phyloP scores from a whole-genome alignment of 306 rosid species.

The Inga laurina region DNA sequence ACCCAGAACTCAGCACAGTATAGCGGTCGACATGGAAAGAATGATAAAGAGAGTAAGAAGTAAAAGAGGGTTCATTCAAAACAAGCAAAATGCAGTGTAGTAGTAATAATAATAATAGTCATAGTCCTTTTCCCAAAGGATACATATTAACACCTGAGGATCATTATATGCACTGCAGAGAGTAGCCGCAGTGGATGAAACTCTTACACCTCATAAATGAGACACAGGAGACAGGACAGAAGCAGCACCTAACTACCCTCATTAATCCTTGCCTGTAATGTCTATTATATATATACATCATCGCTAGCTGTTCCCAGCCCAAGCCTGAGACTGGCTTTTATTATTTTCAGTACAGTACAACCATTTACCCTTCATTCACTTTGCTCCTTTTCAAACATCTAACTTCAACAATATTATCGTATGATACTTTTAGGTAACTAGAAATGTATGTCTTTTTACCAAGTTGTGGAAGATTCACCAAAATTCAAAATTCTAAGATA shows the following conservation, averaged over 20 bases:
- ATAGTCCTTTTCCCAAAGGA: constrained; percentile 18
- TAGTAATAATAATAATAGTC: background rate
- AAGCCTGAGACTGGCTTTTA: constrained; percentile 17
- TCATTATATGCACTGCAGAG: background rate
- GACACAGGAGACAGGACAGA: background rate
- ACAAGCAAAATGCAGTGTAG: background rate
- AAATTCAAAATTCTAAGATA: background rate
- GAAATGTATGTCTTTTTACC: background rate
- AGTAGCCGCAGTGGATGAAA: constrained; percentile 17
- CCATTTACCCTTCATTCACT: constrained; percentile 17
- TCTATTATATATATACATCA: background rate
- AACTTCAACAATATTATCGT: background rate
- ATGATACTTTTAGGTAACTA: background rate
- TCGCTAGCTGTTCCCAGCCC: constrained; percentile 52
- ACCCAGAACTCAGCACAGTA: background rate
- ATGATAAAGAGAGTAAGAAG: background rate
- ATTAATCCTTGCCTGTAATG: constrained; percentile 29
- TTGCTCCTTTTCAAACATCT: background rate
- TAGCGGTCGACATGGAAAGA: constrained; percentile 24
- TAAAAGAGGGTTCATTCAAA: constrained; percentile 18
- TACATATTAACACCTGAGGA: constrained; percentile 9
- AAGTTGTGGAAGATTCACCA: background rate
- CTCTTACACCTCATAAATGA: constrained; percentile 26
- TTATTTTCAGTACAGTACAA: constrained; percentile 12
- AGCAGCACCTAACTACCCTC: constrained; percentile 43